Conservation (phyloP, 1,284 basidiomycete species). For the Apiotrichum mycotoxinovorans region DNA sequence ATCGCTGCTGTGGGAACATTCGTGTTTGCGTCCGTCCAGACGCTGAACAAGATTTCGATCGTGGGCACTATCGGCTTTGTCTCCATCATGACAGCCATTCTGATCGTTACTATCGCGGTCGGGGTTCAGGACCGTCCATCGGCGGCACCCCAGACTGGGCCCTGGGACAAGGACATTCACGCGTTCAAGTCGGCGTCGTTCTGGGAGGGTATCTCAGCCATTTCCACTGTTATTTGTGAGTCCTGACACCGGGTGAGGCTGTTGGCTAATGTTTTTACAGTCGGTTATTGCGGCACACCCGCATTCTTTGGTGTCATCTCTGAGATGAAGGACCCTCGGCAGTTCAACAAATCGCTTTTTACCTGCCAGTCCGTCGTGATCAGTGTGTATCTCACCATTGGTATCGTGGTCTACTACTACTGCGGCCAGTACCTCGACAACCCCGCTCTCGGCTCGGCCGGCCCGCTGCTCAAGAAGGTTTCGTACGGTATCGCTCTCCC, state of each 20-base stretch:
- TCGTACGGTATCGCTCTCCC: conserved; percentile 15
- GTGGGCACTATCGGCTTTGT: conserved; percentile 38
- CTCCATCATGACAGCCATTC: conserved; percentile 32
- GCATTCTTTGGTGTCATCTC: conserved; percentile 35
- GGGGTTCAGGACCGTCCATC: conserved; percentile 40
- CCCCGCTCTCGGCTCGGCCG: conserved; percentile 49
- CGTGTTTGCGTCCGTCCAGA: conserved; percentile 33
- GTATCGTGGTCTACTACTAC: conserved; percentile 33
- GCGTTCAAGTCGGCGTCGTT: conserved; percentile 23
- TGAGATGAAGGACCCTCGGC: conserved; percentile 39
- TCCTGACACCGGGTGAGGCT: neutral
- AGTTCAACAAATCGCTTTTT: conserved; percentile 29
- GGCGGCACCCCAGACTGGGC: conserved; percentile 31
- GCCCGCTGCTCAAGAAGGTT: conserved; percentile 43
- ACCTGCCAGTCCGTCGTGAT: conserved; percentile 26
- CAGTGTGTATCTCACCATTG: conserved; percentile 18
- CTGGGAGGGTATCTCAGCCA: conserved; percentile 24
- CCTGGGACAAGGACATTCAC: conserved; percentile 32
- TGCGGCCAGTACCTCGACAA: conserved; percentile 44
- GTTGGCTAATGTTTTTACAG: neutral
- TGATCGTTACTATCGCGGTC: conserved; percentile 36
- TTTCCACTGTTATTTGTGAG: conserved; percentile 19
- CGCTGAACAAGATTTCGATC: conserved; percentile 35
- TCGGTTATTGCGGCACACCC: conserved; percentile 26
- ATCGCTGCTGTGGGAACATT: conserved; percentile 22